Percentiles rank a stretch among this genome's conserved stretches.
These are phyloP conservation scores for Raffaelea albimanens DNA, from an alignment of 2,329 filamentous ascomycete species.

Conservation along the genomic window DNA sequence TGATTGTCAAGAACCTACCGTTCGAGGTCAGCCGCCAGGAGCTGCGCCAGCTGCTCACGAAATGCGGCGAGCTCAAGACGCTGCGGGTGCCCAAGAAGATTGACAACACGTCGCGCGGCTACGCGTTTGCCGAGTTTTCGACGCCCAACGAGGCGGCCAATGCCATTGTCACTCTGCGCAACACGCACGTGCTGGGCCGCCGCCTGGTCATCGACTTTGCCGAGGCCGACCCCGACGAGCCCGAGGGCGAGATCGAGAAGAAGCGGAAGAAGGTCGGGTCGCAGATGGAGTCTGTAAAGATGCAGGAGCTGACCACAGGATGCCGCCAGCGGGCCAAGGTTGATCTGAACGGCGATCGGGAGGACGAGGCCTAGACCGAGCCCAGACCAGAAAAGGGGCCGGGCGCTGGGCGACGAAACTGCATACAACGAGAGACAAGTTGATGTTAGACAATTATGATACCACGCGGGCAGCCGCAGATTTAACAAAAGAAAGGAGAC, in stretches of 20 bases:
- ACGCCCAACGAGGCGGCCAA: slow-evolving; percentile 75
- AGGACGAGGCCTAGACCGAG: no score
- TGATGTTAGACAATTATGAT: no score
- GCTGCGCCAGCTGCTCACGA: slow-evolving; percentile 71
- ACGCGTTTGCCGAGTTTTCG: slow-evolving; percentile 87
- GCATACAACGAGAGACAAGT: no score
- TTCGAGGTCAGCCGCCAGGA: slow-evolving; percentile 95
- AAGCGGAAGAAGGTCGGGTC: slow-evolving; percentile 94
- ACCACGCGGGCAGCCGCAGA: no score
- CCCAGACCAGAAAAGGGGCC: no score
- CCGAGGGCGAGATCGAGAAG: slow-evolving; percentile 91
- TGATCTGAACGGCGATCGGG: slow-evolving; percentile 59
- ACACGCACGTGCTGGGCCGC: slow-evolving; percentile 87
- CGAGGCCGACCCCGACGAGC: slow-evolving; percentile 76
- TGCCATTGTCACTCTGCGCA: slow-evolving; percentile 80
- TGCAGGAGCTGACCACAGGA: slow-evolving; percentile 77
- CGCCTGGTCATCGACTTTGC: slow-evolving; percentile 88
- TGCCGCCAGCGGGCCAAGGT: slow-evolving; percentile 69
- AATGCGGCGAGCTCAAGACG: slow-evolving; percentile 85
- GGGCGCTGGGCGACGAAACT: no score
- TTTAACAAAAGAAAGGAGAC: no score
- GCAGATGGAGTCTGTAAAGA: slow-evolving; percentile 81
- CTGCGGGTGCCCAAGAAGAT: slow-evolving; percentile 95
- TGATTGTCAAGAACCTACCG: slow-evolving; percentile 95
- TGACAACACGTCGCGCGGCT: slow-evolving; percentile 78